A percentile compares a stretch with the other conserved stretches of the same genome.
phyloP scores from a whole-genome alignment of 192 early-diverging fungal genomes.

The Coemansia sp. region DNA sequence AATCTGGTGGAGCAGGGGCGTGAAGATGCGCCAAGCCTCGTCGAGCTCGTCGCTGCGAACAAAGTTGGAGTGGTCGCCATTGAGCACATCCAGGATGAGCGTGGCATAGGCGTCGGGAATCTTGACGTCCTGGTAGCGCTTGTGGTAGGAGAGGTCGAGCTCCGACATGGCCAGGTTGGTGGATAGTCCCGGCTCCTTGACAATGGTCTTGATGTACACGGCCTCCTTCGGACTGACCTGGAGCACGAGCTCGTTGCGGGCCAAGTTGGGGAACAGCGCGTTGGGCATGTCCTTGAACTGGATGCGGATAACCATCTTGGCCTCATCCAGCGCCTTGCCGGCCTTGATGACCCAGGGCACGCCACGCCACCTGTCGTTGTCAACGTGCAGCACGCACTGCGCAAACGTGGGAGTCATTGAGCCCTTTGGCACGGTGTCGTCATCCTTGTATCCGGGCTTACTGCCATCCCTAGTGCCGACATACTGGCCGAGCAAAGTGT shows the following conservation, averaged over 20 bases:
- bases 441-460: slow-evolving; percentile 92
- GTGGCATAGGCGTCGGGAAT: slow-evolving; percentile 98
- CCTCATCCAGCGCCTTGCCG: slow-evolving; percentile 88
- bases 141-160: slow-evolving; percentile 89
- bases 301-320: slow-evolving; percentile 93
- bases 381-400: slow-evolving; percentile 79
- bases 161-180: slow-evolving; percentile 83
- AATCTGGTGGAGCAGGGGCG: slow-evolving; percentile 89
- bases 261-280: slow-evolving; percentile 69
- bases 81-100: slow-evolving; percentile 88
- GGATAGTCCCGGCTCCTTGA: slow-evolving; percentile 91
- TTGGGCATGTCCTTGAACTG: slow-evolving; percentile 94
- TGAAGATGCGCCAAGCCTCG: slow-evolving; percentile 97
- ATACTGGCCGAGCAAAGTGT: slow-evolving; percentile 93
- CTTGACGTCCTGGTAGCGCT: slow-evolving; percentile 80
- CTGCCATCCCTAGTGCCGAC: slow-evolving; percentile 70
- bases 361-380: slow-evolving; percentile 91
- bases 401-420: slow-evolving; percentile 91
- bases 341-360: slow-evolving; percentile 72
- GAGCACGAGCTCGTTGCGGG: slow-evolving; percentile 94
- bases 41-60: slow-evolving; percentile 90
- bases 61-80: slow-evolving; percentile 95
- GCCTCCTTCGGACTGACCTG: slow-evolving; percentile 94
- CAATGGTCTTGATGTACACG: slow-evolving; percentile 95
- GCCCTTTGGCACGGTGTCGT: slow-evolving; percentile 80